Evolutionary conservation across 441 rosid genomes (phyloP), one percentile per base, ranked within the genome.

Genomic region (Euphorbia neoarborescens): DNA sequence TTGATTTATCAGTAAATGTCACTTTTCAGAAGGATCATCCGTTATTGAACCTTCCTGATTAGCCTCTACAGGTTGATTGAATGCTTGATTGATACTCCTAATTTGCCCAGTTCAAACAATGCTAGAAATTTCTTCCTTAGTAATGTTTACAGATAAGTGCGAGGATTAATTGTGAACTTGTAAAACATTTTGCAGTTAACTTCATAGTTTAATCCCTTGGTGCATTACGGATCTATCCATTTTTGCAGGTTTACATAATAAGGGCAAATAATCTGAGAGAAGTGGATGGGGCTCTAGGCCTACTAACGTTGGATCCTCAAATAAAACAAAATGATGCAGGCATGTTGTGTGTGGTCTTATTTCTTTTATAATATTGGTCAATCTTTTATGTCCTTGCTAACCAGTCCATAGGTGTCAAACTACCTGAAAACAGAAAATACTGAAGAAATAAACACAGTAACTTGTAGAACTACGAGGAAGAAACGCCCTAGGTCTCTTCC

Each of bases 211-310:
- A 3, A 51, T 38, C 51, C 73, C 37, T 32, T 46, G 61, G 27
- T 59, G 38, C 72, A 54, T 70, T 30, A 62, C 11, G 14, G 32
- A 35, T 70, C 35, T 53, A 68, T 40, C 66, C 44, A 32, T 34
- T 62, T 73, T 61, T 82, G 80, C 74, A 89, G 94, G 85, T 87
- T 42, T 85, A 85, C 78, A 74, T 87, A 67, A 78, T 87, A 78
- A 87, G 86, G 78, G 86, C 87, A n/a, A 80, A 84, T 69, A 87
- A 83, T 72, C 79, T 83, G 48, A 75, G 81, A 22, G 94, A 89
- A 73, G 81, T 87, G 37, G 89, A 87, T 73, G 90, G 91, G 42
- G 90, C 86, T 65, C 81, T 85, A 66, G 90, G 88, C 72, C 88
- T 85, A 40, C 85, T 85, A 57, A 87, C 84, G 80, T 82, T 87